Conservation (phyloP, 2,329 filamentous ascomycete genomes). For the Claviceps sp. region DNA sequence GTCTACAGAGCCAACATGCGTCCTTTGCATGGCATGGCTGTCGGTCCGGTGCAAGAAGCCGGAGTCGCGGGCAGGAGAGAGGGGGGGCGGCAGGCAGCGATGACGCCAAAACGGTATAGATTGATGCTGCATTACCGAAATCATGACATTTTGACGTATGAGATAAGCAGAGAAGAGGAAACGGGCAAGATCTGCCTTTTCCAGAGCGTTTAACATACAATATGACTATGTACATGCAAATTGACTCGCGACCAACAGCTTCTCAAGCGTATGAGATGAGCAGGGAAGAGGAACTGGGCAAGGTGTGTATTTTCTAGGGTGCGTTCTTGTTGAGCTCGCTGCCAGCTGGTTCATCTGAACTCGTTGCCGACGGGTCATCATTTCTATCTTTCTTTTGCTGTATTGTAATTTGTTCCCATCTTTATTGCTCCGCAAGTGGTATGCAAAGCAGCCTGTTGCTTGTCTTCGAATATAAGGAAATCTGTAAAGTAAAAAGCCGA, state of each 20-base stretch:
- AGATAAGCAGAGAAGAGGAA: slow-evolving; percentile 35
- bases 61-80: slow-evolving; percentile 7
- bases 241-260: no score
- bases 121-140: slow-evolving; percentile 61
- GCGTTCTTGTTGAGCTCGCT: no score
- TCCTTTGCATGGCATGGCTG: slow-evolving; percentile 53
- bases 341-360: no score
- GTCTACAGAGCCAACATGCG: slow-evolving; percentile 28
- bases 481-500: no score
- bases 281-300: slow-evolving; percentile 24
- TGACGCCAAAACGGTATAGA: slow-evolving; percentile 40
- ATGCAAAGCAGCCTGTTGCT: no score
- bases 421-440: no score
- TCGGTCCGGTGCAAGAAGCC: slow-evolving; percentile 46
- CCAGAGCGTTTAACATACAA: slow-evolving; percentile 8
- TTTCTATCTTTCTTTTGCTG: no score
- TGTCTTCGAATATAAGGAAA: no score
- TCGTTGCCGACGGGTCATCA: no score
- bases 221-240: no score
- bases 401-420: no score
- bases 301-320: slow-evolving; percentile 22
- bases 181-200: slow-evolving; percentile 24
- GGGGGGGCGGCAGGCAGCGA: slow-evolving; percentile 10
- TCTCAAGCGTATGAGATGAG: slow-evolving; percentile 45
- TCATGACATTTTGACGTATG: slow-evolving; percentile 57